Percentiles rank a stretch among this genome's conserved stretches.
Evolutionary conservation across 2,329 filamentous ascomycete genomes (phyloP).

Genomic region (Fusarium beomiforme): DNA sequence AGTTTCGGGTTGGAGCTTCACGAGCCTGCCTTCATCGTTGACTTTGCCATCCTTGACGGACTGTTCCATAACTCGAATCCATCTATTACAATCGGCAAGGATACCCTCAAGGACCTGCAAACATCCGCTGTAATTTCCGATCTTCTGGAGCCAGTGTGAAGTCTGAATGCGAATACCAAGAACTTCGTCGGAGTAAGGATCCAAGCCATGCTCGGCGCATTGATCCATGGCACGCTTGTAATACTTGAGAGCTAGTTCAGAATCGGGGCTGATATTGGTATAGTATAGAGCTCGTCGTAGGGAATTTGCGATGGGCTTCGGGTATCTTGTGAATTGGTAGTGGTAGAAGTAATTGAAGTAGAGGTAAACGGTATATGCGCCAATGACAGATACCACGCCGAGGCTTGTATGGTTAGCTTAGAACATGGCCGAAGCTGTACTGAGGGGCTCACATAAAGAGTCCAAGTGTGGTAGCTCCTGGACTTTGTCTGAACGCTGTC

Average conservation of each 20-base stretch:
- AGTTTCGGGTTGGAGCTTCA: constrained; percentile 28
- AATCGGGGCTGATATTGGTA: constrained; percentile 79
- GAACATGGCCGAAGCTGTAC: not conserved
- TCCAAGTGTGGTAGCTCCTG: constrained; percentile 44
- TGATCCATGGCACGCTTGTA: constrained; percentile 82
- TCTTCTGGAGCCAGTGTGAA: constrained; percentile 81
- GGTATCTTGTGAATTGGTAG: constrained; percentile 66
- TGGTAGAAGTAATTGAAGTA: constrained; percentile 68
- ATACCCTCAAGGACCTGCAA: constrained; percentile 83
- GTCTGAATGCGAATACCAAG: constrained; percentile 89
- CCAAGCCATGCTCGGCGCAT: constrained; percentile 78
- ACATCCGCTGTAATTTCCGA: constrained; percentile 74
- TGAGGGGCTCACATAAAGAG: constrained; percentile 45
- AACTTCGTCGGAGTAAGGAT: constrained; percentile 91
- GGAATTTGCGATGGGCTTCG: constrained; percentile 77
- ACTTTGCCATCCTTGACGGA: constrained; percentile 58
- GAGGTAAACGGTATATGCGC: constrained; percentile 48
- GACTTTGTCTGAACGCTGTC: constrained; percentile 48
- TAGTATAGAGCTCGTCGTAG: constrained; percentile 89
- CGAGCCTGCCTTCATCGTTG: constrained; percentile 51
- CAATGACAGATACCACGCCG: constrained; percentile 44
- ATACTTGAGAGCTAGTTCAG: constrained; percentile 81
- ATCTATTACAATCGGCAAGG: constrained; percentile 72
- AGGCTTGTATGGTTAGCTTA: constrained; percentile 40
- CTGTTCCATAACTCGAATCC: constrained; percentile 66